Conservation (phyloP, 805 yeast species). For the Cyberlindnera amylophila region DNA sequence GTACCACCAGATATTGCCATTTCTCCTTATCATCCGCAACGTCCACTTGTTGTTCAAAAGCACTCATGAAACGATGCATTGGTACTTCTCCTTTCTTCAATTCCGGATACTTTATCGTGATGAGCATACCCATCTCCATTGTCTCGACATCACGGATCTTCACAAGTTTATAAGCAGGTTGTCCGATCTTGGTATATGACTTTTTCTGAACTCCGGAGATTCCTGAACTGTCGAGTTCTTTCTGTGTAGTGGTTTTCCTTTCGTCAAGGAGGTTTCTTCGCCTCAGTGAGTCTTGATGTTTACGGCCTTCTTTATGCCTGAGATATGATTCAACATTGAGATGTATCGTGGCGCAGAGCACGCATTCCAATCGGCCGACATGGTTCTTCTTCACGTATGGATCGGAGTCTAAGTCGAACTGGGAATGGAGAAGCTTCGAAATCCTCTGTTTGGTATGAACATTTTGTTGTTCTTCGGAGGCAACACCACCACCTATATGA, state of each 20-base stretch:
- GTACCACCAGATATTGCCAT: conserved; percentile 69
- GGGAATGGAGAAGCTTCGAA: conserved; percentile 43
- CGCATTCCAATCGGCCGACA: conserved; percentile 81
- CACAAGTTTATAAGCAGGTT: conserved; percentile 65
- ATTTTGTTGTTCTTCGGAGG: conserved; percentile 66
- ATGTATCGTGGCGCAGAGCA: conserved; percentile 80
- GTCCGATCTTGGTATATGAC: conserved; percentile 46
- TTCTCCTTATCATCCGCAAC: conserved; percentile 40
- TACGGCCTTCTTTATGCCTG: conserved; percentile 79
- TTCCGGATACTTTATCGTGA: conserved; percentile 55
- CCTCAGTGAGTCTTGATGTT: conserved; percentile 59
- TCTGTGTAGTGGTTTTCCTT: conserved; percentile 1
- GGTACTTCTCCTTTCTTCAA: conserved; percentile 48
- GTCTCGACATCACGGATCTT: conserved; percentile 64
- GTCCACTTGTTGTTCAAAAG: conserved; percentile 60
- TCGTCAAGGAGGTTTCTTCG: conserved; percentile 45
- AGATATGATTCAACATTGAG: conserved; percentile 75
- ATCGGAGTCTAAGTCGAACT: conserved; percentile 55
- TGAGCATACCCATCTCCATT: conserved; percentile 57
- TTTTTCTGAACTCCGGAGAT: conserved; percentile 22
- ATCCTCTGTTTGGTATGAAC: conserved; percentile 60
- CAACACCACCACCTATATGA: conserved; percentile 63
- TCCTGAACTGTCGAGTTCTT: conserved; percentile 26
- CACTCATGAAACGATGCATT: conserved; percentile 69
- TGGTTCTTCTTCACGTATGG: conserved; percentile 85